Evolutionary conservation across 495 filamentous ascomycete genomes (phyloP).

Genomic region (Penicillium chermesinum): DNA sequence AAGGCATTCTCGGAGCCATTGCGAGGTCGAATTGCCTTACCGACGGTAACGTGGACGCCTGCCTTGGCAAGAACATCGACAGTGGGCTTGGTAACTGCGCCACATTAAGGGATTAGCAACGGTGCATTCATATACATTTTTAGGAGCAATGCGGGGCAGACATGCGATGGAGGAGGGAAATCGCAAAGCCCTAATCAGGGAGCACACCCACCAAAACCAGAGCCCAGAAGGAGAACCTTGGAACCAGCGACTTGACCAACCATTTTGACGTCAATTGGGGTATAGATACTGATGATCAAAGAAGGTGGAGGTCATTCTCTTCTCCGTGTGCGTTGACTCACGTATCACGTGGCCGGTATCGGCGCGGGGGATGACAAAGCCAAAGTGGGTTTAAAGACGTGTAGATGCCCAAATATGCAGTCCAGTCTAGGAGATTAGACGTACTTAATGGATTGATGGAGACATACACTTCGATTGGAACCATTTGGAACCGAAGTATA

Average conservation of each 20-base stretch:
- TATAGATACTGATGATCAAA: slow-evolving; percentile 9
- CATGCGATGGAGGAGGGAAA: neutral
- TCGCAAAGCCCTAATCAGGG: neutral
- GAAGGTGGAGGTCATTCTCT: slow-evolving; percentile 5
- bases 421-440: too few relatives aligned
- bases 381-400: too few relatives aligned
- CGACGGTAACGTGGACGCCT: slow-evolving; percentile 76
- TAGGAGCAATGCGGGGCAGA: slow-evolving; percentile 26
- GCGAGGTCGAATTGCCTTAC: slow-evolving; percentile 43
- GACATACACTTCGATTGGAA: too few relatives aligned
- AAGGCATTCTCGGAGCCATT: neutral
- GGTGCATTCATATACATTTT: slow-evolving; percentile 5
- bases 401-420: too few relatives aligned
- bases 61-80: slow-evolving; percentile 70
- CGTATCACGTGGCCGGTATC: slow-evolving; percentile 26
- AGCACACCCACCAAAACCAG: slow-evolving; percentile 57
- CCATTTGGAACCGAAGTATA: too few relatives aligned
- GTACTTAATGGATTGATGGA: too few relatives aligned
- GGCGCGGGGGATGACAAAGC: slow-evolving; percentile 19
- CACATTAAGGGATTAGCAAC: slow-evolving; percentile 3
- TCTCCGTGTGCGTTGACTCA: slow-evolving; percentile 18
- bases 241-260: slow-evolving; percentile 38
- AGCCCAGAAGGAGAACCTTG: slow-evolving; percentile 67
- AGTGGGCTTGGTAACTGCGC: slow-evolving; percentile 64
- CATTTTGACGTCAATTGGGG: slow-evolving; percentile 27